These are phyloP conservation scores for Lachancea lanzarotensis DNA, from an alignment of 805 yeast genomes.

Conservation along the genomic window DNA sequence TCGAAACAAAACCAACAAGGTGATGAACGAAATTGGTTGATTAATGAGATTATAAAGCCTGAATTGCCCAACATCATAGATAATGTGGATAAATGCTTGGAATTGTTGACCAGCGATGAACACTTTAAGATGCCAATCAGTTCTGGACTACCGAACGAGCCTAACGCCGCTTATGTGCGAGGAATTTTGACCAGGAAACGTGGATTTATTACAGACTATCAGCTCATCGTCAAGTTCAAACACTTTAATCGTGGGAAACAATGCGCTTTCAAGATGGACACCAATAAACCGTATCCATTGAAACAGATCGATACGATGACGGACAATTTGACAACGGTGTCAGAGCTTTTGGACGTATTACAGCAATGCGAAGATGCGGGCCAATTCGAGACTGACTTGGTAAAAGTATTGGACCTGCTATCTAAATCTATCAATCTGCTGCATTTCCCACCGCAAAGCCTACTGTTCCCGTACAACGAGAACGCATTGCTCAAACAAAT, in stretches of 20 bases:
- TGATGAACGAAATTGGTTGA: conserved; percentile 40
- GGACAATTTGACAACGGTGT: conserved; percentile 16
- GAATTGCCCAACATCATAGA: conserved; percentile 43
- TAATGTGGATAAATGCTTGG: conserved; percentile 37
- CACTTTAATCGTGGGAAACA: conserved; percentile 37
- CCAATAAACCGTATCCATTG: conserved; percentile 39
- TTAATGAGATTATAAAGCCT: conserved; percentile 41
- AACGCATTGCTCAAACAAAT: conserved; percentile 41
- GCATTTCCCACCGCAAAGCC: conserved; percentile 46
- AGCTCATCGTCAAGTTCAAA: conserved; percentile 34
- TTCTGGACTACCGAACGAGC: conserved; percentile 12
- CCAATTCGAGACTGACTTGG: conserved; percentile 21
- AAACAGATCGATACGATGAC: conserved; percentile 32
- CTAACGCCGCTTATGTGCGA: conserved; percentile 34
- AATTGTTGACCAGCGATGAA: conserved; percentile 34
- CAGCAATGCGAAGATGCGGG: conserved; percentile 35
- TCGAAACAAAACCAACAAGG: conserved; percentile 8
- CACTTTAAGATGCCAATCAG: conserved; percentile 50
- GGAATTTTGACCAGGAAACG: conserved; percentile 57
- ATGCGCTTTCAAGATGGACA: conserved; percentile 34
- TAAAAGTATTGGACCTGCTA: conserved; percentile 16
- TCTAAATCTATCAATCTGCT: conserved; percentile 25
- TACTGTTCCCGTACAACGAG: conserved; percentile 54
- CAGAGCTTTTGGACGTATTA: conserved; percentile 37
- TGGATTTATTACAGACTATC: conserved; percentile 44